Percentiles rank a stretch among this genome's conserved stretches.
Evolutionary conservation across 73 alveolate genomes (phyloP).

Genomic region (Paramecium octaurelia): DNA sequence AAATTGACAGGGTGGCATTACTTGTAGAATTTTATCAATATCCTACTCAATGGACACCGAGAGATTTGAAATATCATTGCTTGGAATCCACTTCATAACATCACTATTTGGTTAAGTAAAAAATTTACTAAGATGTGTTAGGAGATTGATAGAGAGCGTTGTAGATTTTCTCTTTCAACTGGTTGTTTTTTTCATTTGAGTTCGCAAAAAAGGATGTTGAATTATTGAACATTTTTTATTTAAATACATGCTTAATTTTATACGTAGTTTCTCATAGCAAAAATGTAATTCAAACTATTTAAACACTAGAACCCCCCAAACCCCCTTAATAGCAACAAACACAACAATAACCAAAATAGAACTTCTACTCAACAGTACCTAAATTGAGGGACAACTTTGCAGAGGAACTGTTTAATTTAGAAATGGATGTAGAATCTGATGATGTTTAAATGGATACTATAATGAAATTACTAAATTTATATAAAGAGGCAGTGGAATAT

Average conservation of each 20-base stretch:
- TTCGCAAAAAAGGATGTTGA: background rate
- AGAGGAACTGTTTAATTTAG: constrained; percentile 20
- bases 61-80: background rate
- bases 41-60: background rate
- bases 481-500: constrained; percentile 40
- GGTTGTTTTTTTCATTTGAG: constrained; percentile 4
- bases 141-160: background rate
- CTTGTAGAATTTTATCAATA: background rate
- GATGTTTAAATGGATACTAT: constrained; percentile 39
- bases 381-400: constrained; percentile 32
- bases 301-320: background rate
- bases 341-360: background rate
- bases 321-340: background rate
- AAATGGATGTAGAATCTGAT: constrained; percentile 33
- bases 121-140: background rate
- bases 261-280: constrained; percentile 1
- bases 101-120: background rate
- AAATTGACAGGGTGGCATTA: background rate
- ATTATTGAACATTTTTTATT: background rate
- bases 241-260: constrained; percentile 5
- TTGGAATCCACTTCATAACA: background rate
- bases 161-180: background rate
- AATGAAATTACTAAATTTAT: background rate
- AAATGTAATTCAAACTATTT: background rate
- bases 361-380: background rate